These are phyloP conservation scores for Gloeopeniophorella convolvens DNA, from an alignment of 768 basidiomycete species.

Conservation along the genomic window DNA sequence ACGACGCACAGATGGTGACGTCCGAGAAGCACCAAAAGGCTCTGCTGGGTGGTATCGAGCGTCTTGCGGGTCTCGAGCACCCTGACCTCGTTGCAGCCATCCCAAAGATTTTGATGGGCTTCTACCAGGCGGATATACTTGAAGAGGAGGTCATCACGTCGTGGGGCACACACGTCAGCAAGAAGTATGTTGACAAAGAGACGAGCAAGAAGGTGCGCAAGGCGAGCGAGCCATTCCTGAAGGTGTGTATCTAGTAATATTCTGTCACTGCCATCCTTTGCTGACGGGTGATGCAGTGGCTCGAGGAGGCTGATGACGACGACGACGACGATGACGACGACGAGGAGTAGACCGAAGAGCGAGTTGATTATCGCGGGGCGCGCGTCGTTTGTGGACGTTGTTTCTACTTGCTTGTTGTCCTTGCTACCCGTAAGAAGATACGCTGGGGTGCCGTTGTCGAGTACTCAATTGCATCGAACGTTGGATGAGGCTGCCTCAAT, in stretches of 20 bases:
- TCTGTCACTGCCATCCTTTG: constrained; percentile 29
- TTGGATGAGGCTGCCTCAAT: no score
- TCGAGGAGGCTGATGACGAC: constrained; percentile 82
- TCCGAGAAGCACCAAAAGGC: constrained; percentile 96
- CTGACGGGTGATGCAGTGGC: constrained; percentile 51
- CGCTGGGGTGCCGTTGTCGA: no score
- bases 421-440: no score
- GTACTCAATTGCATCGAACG: no score
- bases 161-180: constrained; percentile 95
- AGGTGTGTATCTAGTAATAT: constrained; percentile 40
- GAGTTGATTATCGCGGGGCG: no score
- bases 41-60: constrained; percentile 88
- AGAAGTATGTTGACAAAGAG: constrained; percentile 94
- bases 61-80: constrained; percentile 66
- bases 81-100: constrained; percentile 66
- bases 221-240: constrained; percentile 92
- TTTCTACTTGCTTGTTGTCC: no score
- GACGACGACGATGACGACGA: constrained; percentile 40
- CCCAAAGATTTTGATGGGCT: constrained; percentile 88
- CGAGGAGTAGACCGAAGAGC: not conserved
- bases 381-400: no score
- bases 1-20: constrained; percentile 63
- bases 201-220: constrained; percentile 93
- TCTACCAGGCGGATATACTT: constrained; percentile 88
- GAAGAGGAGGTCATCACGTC: constrained; percentile 87